Evolutionary conservation across 1,284 basidiomycete species (phyloP).

Genomic region (Cryptococcus sp.): DNA sequence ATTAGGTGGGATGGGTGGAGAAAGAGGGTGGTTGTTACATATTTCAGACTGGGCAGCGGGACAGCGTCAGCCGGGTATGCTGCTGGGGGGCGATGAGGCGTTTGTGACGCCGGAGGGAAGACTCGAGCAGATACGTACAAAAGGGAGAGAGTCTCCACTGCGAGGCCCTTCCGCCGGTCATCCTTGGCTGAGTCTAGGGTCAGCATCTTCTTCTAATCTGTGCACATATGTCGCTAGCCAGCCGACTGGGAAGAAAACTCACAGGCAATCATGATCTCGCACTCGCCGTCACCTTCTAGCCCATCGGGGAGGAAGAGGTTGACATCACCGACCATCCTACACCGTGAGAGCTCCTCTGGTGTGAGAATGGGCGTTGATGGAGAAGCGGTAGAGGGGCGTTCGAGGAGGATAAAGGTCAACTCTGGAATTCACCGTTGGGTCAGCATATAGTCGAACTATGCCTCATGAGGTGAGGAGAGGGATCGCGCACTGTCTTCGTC

Average conservation of each 20-base stretch:
- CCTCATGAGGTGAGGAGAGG: too few relatives aligned
- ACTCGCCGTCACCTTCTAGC: conserved; percentile 59
- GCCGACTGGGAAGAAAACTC: conserved; percentile 21
- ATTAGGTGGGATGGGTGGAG: conserved; percentile 52
- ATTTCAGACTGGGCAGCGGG: conserved; percentile 37
- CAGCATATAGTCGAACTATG: too few relatives aligned
- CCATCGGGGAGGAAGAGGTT: conserved; percentile 78
- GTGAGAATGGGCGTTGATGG: conserved; percentile 9
- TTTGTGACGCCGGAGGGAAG: not conserved
- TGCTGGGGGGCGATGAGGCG: not conserved
- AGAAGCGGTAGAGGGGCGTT: conserved; percentile 38
- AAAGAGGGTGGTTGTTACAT: conserved; percentile 28
- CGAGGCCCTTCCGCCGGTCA: conserved; percentile 61
- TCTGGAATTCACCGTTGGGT: conserved; percentile 53
- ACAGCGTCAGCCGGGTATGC: conserved; percentile 4
- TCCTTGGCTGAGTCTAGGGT: conserved; percentile 3
- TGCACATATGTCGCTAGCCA: not conserved
- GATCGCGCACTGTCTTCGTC: conserved; percentile 73
- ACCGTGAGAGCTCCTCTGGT: conserved; percentile 48
- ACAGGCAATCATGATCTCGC: conserved; percentile 82
- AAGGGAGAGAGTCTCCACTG: conserved; percentile 62
- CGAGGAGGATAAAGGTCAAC: conserved; percentile 85
- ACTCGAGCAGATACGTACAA: conserved; percentile 47
- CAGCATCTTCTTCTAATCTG: not conserved
- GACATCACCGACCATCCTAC: conserved; percentile 85